Evolutionary conservation across 805 yeast genomes (phyloP), one percentile per base, ranked within the genome.

Genomic region (Brettanomyces naardenensis): DNA sequence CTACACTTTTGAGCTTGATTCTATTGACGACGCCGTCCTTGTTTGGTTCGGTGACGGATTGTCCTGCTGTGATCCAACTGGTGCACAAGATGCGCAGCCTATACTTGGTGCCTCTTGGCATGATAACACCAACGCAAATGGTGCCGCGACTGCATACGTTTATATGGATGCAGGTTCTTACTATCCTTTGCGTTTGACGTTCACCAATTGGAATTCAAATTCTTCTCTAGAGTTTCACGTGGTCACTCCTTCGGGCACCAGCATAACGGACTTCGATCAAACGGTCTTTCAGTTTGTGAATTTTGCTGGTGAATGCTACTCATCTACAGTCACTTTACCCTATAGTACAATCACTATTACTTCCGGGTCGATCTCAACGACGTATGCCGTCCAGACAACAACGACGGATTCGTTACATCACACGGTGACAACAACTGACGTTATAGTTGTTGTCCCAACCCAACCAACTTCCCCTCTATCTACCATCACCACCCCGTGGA

Each of bases 21-120:
- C 28, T 9, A 50, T 53, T 19, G 66, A 61, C 48, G 66, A 62
- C 44, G 45, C 50, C 15, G 59, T 47, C 17, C 53, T 53, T 45
- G 58, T 65, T 32, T 51, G 47, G 33, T 42, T 56, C 37, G 63
- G 62, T 31, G 54, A 54, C 7, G 52, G 47, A 38, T 54, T 64
- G 19, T 52, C 52, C 21, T 67, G 73, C 46, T 57, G 67, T 47
- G 15, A 25, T 4, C 40, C 51, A 3, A n/a, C 27, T 11, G 17
- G 27, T 7, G 39, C 37, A 15, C 32, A 33, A 11, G 19, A 27
- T 3, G 38, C 41, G 5, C 29, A 42, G 11, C 26, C 46, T 40
- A 42, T 33, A 14, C 36, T 43, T 4, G 20, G 34, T 13, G 44
- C 40, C n/a, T 39, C 37, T 22, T 39, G 29, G 15, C 11, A 22